A percentile compares a stretch with the other conserved stretches of the same genome.
phyloP scores from a whole-genome alignment of 495 filamentous ascomycete species.

The Aspergillus hancockii region DNA sequence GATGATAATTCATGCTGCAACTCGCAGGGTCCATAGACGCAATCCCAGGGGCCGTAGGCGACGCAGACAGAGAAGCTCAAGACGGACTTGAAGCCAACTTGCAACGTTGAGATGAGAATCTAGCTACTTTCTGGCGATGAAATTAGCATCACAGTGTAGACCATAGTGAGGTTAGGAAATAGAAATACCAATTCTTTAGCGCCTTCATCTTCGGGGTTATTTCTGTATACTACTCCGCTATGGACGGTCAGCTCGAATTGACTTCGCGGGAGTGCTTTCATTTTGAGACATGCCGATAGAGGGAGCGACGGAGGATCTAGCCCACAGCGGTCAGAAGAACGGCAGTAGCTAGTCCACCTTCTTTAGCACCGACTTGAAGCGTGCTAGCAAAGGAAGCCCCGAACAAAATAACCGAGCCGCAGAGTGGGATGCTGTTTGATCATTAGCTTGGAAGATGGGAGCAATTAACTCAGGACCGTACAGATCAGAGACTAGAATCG shows the following conservation, averaged over 20 bases:
- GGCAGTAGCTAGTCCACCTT: neutral
- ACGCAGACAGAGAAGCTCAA: too few species aligned
- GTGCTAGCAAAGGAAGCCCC: neutral
- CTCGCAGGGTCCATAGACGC: too few species aligned
- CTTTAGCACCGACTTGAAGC: neutral
- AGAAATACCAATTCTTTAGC: conserved; percentile 30
- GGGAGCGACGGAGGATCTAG: neutral
- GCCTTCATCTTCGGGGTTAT: conserved; percentile 47
- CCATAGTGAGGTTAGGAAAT: too few species aligned
- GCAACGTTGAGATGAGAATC: too few species aligned
- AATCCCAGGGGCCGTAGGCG: too few species aligned
- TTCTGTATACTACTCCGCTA: conserved; percentile 58
- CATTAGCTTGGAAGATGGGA: neutral
- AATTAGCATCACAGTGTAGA: too few species aligned
- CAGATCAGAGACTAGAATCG: neutral
- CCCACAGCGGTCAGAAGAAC: neutral
- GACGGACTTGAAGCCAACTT: too few species aligned
- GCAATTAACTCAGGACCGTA: neutral
- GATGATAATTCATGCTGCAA: too few species aligned
- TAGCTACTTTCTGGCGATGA: too few species aligned
- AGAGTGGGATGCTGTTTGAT: neutral
- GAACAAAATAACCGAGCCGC: neutral
- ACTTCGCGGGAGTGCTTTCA: neutral
- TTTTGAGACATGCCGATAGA: conserved; percentile 3
- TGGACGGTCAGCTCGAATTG: conserved; percentile 18